phyloP scores from a whole-genome alignment of 225 moss, liverwort and hornwort species.

The Bryoerythrophyllum caledonicum region DNA sequence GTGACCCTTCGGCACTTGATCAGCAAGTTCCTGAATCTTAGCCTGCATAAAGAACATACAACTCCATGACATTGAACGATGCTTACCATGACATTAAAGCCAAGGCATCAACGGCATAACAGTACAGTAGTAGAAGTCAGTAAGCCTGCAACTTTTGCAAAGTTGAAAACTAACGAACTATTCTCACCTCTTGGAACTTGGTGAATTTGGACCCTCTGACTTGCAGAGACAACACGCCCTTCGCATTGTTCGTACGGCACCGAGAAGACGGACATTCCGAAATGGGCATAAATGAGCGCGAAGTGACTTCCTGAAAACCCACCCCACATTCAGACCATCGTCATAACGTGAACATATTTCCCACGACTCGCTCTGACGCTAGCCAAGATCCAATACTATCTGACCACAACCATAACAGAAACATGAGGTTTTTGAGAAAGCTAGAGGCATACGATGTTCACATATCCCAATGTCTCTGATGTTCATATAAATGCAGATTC shows the following conservation, averaged over 20 bases:
- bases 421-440: not conserved
- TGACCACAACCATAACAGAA: not conserved
- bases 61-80: not conserved
- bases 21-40: constrained; percentile 97
- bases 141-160: not conserved
- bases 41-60: constrained; percentile 48
- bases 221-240: constrained; percentile 82
- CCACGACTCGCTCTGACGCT: not conserved
- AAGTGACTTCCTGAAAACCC: constrained; percentile 78
- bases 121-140: not conserved
- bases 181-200: constrained; percentile 90
- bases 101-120: not conserved
- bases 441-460: not conserved
- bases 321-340: constrained; percentile 14
- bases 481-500: not conserved
- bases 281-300: constrained; percentile 90
- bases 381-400: not conserved
- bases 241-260: constrained; percentile 80
- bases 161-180: not conserved
- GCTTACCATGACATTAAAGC: constrained; percentile 14
- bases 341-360: not conserved
- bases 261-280: constrained; percentile 80
- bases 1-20: constrained; percentile 96
- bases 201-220: constrained; percentile 95
- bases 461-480: not conserved